Evolutionary conservation across 257 asterid genomes (phyloP), one percentile per base, ranked within the genome.

Genomic region (Nicotiana paniculata): DNA sequence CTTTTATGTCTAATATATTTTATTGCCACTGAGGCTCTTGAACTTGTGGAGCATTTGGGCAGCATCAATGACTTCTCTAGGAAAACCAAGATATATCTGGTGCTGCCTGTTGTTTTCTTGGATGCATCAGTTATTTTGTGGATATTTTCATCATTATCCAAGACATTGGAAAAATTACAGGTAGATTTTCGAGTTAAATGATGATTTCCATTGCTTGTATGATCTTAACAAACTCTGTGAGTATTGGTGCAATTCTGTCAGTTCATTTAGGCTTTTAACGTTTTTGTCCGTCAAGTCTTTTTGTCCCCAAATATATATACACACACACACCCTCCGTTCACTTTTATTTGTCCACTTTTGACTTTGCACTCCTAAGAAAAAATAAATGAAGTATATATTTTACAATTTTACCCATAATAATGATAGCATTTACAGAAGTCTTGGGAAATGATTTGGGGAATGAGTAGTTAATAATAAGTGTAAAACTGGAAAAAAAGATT

Each of bases 81-180:
- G 82, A 85, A 87, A 81, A 77, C 84, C n/a, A 85, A 24, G 83
- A 51, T 87, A 54, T 87, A 80, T 87, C 70, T 87, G 84, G 86
- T 87, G 77, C 79, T 87, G 10, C 90, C 88, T 16, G 88, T 87
- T 61, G 88, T 87, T 57, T 53, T 85, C 84, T 79, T 87, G 81
- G 90, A 87, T 81, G 86, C 88, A 1, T 85, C 85, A 24, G 85
- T 87, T 83, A 87, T 87, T 37, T 62, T 85, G 78, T 87, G 90
- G 90, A 87, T 87, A 35, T 87, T 87, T 67, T 85, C 90, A 57
- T 85, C 90, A 35, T 85, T 87, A 81, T 82, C 90, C 30, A 85
- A 83, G 81, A 87, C 90, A 6, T 66, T 87, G 43, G 90, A 87
- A 77, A 87, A 87, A 58, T 84, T 87, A 55, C 90, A 87, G 90